Evolutionary conservation across 192 early-diverging fungal species (phyloP), one percentile per base, ranked within the genome.

Genomic region (Rhizophagus sp.): DNA sequence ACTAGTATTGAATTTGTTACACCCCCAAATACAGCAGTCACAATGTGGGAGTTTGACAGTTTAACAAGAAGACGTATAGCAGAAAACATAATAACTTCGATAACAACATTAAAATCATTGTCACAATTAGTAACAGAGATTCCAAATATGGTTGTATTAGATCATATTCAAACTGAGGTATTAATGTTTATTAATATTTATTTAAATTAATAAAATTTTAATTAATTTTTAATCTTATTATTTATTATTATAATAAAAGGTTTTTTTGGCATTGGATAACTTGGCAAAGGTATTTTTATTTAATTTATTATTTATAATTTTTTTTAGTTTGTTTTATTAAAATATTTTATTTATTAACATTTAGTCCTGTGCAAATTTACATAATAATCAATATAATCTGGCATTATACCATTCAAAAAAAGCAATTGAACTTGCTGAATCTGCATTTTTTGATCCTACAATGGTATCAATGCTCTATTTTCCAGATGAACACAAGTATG

Each of bases 391-490:
- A 30, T 86, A 90, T 75, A 68, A 82, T 9, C 44, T 78, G 15
- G 93, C 95, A 0, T 88, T 92, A 24, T 34, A 82, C 13, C 82
- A 88, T 33, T 91, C 96, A 2, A 86, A 90, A 9, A 73, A 81
- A 8, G 97, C 95, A 0, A 83, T 96, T 9, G 83, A 83, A 36
- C 74, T 88, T 17, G 89, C 97, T 3, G 96, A 98, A 85, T 86
- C 86, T 4, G 97, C 98, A 7, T 99, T 99, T 82, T 98, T 98
- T 90, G 96, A 99, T 81, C 96, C 97, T 1, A 95, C 95, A 13
- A 98, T 99, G 98, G 96, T 99, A 0, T 93, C 96, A 6, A 90
- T 98, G 91, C 87, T 98, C 7, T 99, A 99, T 81, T 99, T 99
- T 86, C 98, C 98, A 7, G 94, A 96, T 76, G 97, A 99, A 83